Conservation (phyloP, 306 rosid species). For the Abrus precatorius region DNA sequence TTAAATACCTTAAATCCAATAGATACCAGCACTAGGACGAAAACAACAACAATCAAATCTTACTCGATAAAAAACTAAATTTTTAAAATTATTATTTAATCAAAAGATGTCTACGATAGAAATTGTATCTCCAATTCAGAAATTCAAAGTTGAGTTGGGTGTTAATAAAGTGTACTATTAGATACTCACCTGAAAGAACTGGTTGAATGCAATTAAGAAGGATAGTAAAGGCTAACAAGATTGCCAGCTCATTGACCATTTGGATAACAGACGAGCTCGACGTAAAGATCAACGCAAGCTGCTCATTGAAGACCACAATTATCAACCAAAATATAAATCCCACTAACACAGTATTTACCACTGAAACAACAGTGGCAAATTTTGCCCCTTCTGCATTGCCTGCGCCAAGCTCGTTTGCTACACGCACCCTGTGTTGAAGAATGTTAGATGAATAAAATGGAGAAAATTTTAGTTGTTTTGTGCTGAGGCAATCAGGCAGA, state of each 20-base stretch:
- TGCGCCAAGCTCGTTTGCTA: conserved; percentile 80
- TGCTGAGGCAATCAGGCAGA: neutral
- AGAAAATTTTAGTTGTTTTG: neutral
- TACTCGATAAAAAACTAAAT: too few species aligned
- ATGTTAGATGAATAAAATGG: neutral
- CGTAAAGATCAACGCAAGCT: conserved; percentile 75
- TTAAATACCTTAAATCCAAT: conserved; percentile 14
- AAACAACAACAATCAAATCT: too few species aligned
- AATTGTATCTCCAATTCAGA: neutral
- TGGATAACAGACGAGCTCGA: conserved; percentile 55
- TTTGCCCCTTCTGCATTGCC: conserved; percentile 73
- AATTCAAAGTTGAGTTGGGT: neutral
- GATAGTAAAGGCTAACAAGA: conserved; percentile 68
- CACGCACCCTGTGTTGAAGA: conserved; percentile 64
- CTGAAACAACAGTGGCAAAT: conserved; percentile 67
- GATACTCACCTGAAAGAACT: conserved; percentile 68
- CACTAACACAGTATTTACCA: conserved; percentile 61
- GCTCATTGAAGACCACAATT: conserved; percentile 54
- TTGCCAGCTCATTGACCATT: conserved; percentile 65
- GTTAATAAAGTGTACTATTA: neutral
- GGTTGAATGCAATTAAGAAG: conserved; percentile 78
- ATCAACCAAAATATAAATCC: conserved; percentile 66
- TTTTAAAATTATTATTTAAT: too few species aligned
- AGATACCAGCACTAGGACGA: conserved; percentile 10
- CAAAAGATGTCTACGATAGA: too few species aligned